Evolutionary conservation across 2,329 filamentous ascomycete species (phyloP).

Genomic region (Microdochium bolleyi): DNA sequence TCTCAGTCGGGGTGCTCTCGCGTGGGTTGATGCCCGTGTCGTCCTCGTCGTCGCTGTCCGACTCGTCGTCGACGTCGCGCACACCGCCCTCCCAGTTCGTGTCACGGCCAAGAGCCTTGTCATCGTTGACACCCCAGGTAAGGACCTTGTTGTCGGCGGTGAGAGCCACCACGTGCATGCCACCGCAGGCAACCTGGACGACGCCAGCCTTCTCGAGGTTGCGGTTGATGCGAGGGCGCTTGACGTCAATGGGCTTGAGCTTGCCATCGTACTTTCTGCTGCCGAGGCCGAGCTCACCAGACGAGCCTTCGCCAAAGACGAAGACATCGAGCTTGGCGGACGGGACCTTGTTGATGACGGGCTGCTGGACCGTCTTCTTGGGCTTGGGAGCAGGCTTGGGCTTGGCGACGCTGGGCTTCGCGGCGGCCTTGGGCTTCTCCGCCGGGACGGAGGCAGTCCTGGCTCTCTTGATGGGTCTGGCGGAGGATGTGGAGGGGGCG

Average conservation of each 20-base stretch:
- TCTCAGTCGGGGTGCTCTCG: conserved; percentile 58
- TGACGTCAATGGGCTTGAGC: conserved; percentile 49
- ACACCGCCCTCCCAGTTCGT: conserved; percentile 58
- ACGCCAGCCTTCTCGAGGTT: conserved; percentile 50
- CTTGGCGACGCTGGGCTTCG: conserved; percentile 1
- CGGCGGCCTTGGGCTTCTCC: conserved; percentile 4
- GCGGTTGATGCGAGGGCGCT: conserved; percentile 59
- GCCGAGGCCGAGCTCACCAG: conserved; percentile 62
- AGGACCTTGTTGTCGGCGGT: conserved; percentile 64
- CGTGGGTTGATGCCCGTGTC: conserved; percentile 62
- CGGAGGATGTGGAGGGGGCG: conserved; percentile 15
- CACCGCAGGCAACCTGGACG: conserved; percentile 57
- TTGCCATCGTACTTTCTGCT: conserved; percentile 42
- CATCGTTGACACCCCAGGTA: conserved; percentile 78
- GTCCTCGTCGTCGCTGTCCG: conserved; percentile 43
- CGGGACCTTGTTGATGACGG: conserved; percentile 13
- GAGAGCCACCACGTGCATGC: conserved; percentile 62
- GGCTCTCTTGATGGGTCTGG: conserved; percentile 23
- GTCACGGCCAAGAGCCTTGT: conserved; percentile 61
- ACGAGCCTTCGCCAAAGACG: conserved; percentile 51
- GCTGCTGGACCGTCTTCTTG: conserved; percentile 2
- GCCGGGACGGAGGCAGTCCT: conserved; percentile 2
- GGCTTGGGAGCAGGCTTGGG: not conserved
- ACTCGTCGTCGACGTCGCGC: conserved; percentile 44
- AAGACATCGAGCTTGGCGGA: conserved; percentile 23